A percentile compares a stretch with the other conserved stretches of the same genome.
These are phyloP conservation scores for Gnaphalium uliginosum DNA, from an alignment of 129 eudicot species.

Conservation along the genomic window DNA sequence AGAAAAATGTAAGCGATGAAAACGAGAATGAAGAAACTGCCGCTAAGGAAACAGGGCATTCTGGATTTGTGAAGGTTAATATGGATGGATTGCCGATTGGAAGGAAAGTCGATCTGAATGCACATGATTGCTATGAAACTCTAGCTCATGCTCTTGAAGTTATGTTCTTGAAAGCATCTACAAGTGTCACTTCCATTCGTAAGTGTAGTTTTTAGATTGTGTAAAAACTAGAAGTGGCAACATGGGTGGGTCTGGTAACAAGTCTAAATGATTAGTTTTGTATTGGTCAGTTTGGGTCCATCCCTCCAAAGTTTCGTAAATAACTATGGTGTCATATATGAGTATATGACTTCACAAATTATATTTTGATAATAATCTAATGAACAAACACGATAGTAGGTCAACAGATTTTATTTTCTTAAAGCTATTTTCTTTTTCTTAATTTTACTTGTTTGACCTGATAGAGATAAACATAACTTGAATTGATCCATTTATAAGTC, in stretches of 20 bases:
- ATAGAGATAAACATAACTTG: background rate
- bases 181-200: conserved; percentile 35
- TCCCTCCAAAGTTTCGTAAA: no score
- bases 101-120: conserved; percentile 85
- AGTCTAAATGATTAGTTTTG: conserved; percentile 4
- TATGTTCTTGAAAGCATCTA: conserved; percentile 71
- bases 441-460: background rate
- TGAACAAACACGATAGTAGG: no score
- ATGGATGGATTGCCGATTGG: conserved; percentile 95
- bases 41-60: conserved; percentile 45
- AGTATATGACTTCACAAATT: background rate
- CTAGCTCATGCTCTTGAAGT: conserved; percentile 73
- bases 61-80: conserved; percentile 86
- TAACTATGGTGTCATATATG: background rate
- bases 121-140: conserved; percentile 74
- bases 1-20: conserved; percentile 35
- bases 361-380: background rate
- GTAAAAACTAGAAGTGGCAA: background rate
- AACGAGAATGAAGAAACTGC: conserved; percentile 40
- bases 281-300: background rate
- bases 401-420: no score
- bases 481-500: background rate
- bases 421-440: background rate
- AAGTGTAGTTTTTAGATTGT: conserved; percentile 28
- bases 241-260: background rate